Evolutionary conservation across 2,329 filamentous ascomycete species (phyloP).

Genomic region (Trichoderma cornu-damae): DNA sequence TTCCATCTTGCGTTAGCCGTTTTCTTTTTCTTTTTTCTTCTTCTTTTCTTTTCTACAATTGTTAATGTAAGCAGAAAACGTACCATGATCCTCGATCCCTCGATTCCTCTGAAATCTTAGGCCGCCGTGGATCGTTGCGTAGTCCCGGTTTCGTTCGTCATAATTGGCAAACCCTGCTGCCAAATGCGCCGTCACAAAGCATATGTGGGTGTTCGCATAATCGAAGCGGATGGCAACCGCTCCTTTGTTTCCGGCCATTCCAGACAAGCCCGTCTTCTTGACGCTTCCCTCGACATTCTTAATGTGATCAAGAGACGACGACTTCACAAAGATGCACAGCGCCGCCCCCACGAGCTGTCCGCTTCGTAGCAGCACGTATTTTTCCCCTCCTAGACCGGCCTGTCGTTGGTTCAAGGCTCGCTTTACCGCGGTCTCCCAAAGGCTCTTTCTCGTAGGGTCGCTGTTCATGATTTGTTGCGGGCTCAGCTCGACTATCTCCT

Average conservation of each 20-base stretch:
- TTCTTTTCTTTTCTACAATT: neutral
- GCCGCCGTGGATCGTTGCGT: conserved; percentile 79
- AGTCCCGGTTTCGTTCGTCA: conserved; percentile 91
- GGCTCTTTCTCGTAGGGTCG: conserved; percentile 75
- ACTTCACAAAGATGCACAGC: conserved; percentile 83
- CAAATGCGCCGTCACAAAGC: conserved; percentile 93
- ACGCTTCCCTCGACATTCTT: conserved; percentile 96
- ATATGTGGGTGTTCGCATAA: conserved; percentile 85
- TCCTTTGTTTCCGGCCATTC: conserved; percentile 97
- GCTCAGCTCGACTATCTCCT: conserved; percentile 96
- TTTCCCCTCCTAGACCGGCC: conserved; percentile 58
- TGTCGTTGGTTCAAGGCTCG: conserved; percentile 70
- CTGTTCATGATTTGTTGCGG: conserved; percentile 99
- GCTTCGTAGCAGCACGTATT: conserved; percentile 84
- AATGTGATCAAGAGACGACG: conserved; percentile 70
- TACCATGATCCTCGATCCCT: conserved; percentile 84
- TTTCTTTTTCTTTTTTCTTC: neutral
- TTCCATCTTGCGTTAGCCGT: neutral
- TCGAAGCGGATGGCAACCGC: conserved; percentile 95
- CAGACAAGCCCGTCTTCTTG: conserved; percentile 91
- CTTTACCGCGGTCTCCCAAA: conserved; percentile 82
- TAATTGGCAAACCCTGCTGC: conserved; percentile 96
- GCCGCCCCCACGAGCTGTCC: conserved; percentile 94
- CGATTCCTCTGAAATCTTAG: conserved; percentile 86
- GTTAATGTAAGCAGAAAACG: conserved; percentile 18